Percentiles rank a stretch among this genome's conserved stretches.
Evolutionary conservation across 306 rosid genomes (phyloP).

Genomic region (Quercus gilva): DNA sequence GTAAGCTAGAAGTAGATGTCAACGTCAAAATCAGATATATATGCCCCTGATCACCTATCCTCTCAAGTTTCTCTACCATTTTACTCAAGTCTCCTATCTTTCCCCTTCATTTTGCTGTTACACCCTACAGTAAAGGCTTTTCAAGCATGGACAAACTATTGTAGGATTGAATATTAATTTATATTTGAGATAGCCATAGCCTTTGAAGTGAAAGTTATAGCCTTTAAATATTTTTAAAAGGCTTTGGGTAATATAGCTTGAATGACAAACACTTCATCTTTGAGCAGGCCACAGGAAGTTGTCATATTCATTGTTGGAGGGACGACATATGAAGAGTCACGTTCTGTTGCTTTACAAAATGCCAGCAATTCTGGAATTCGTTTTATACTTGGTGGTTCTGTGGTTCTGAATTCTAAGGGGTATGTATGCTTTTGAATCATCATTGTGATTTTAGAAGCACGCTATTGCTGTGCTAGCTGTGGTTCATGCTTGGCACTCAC

Average conservation of each 20-base stretch:
- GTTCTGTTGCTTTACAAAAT: slow-evolving; percentile 50
- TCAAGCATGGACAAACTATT: neutral
- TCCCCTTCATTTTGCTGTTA: neutral
- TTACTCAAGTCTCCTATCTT: neutral
- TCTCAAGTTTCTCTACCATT: neutral
- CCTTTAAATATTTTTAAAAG: neutral
- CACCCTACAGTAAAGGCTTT: neutral
- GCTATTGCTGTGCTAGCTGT: too few relatives aligned
- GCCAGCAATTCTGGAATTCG: too few relatives aligned
- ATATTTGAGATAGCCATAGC: neutral
- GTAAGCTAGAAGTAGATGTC: neutral
- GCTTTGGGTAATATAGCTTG: slow-evolving; percentile 10
- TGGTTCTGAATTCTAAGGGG: too few relatives aligned
- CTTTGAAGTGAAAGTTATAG: neutral
- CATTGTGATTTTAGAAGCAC: too few relatives aligned
- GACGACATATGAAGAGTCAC: slow-evolving; percentile 89
- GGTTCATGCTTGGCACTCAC: too few relatives aligned
- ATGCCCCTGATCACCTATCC: neutral
- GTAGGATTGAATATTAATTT: neutral
- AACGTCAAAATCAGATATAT: neutral
- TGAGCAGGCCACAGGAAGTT: slow-evolving; percentile 83
- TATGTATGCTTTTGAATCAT: too few relatives aligned
- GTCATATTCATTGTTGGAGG: slow-evolving; percentile 91
- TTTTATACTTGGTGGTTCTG: too few relatives aligned
- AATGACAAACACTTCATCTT: slow-evolving; percentile 18